Conservation (phyloP, 805 yeast species). For the Yamadazyma paraphyllophila region DNA sequence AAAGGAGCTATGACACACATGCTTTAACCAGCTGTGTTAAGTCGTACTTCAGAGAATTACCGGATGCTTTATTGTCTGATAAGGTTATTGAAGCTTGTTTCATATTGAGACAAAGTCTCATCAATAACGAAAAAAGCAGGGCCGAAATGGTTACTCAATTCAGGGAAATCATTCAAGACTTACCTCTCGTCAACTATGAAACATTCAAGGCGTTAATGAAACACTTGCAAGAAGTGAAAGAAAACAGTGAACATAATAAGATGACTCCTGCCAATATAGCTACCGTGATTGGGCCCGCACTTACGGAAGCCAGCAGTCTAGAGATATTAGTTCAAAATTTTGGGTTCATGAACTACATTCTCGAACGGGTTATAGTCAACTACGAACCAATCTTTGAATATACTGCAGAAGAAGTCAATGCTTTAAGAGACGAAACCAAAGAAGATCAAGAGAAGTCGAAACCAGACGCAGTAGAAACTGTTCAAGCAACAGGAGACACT, state of each 20-base stretch:
- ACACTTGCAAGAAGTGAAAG: conserved; percentile 70
- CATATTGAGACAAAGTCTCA: conserved; percentile 24
- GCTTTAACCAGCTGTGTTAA: conserved; percentile 88
- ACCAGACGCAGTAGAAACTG: background rate
- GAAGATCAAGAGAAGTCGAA: background rate
- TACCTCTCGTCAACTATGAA: conserved; percentile 68
- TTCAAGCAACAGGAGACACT: background rate
- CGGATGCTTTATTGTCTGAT: conserved; percentile 76
- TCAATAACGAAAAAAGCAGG: conserved; percentile 11
- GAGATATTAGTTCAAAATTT: conserved; percentile 47
- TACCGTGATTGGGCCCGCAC: conserved; percentile 74
- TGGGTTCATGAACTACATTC: conserved; percentile 53
- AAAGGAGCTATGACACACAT: conserved; percentile 65
- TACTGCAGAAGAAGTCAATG: conserved; percentile 6
- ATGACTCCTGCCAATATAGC: conserved; percentile 91
- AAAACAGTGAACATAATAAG: conserved; percentile 64
- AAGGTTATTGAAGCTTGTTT: conserved; percentile 61
- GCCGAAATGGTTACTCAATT: conserved; percentile 15
- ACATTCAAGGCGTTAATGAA: conserved; percentile 63
- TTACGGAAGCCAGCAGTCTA: conserved; percentile 54
- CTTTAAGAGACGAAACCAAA: background rate
- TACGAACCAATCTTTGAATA: conserved; percentile 39
- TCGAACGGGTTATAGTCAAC: conserved; percentile 49
- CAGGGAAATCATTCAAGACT: conserved; percentile 30
- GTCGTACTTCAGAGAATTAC: conserved; percentile 77